Percentiles rank a stretch among this genome's conserved stretches.
Conservation (phyloP, 352 stramenopile genomes). For the Globisporangium splendens region DNA sequence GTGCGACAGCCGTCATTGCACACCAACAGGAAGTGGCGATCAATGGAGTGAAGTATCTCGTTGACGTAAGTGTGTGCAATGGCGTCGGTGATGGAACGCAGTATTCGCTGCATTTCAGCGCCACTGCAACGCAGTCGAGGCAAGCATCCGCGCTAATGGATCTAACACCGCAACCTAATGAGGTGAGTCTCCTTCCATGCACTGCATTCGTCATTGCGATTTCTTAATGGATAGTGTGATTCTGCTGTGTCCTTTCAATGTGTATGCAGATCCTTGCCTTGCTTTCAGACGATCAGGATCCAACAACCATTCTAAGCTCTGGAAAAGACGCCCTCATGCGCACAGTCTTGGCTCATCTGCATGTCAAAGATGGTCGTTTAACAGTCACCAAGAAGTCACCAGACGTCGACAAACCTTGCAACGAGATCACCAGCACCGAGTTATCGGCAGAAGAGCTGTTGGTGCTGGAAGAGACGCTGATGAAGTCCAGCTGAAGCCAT, state of each 20-base stretch:
- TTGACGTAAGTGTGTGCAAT: conserved; percentile 13
- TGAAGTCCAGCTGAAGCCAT: conserved; percentile 3
- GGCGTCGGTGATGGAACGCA: conserved; percentile 8
- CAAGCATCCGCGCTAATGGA: conserved; percentile 15
- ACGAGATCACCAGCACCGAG: conserved; percentile 1
- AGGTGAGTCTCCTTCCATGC: conserved; percentile 16
- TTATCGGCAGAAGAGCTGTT: conserved; percentile 24
- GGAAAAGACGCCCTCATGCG: conserved; percentile 22
- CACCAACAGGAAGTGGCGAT: conserved; percentile 1
- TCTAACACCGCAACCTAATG: conserved; percentile 17
- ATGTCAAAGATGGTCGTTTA: conserved; percentile 17
- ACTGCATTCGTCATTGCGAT: background rate
- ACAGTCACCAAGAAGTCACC: background rate
- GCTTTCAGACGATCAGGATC: conserved; percentile 8
- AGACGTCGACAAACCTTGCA: background rate
- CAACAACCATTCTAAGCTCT: conserved; percentile 14
- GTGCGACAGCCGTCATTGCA: background rate
- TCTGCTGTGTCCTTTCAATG: background rate
- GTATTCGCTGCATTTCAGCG: conserved; percentile 19
- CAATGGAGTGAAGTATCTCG: conserved; percentile 16
- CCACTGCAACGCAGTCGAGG: conserved; percentile 1
- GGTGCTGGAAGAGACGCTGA: conserved; percentile 26
- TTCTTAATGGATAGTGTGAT: background rate
- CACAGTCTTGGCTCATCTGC: conserved; percentile 18
- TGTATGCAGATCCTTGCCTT: conserved; percentile 20